phyloP scores from a whole-genome alignment of 2,329 filamentous ascomycete species.

The Cadophora luteo-olivacea region DNA sequence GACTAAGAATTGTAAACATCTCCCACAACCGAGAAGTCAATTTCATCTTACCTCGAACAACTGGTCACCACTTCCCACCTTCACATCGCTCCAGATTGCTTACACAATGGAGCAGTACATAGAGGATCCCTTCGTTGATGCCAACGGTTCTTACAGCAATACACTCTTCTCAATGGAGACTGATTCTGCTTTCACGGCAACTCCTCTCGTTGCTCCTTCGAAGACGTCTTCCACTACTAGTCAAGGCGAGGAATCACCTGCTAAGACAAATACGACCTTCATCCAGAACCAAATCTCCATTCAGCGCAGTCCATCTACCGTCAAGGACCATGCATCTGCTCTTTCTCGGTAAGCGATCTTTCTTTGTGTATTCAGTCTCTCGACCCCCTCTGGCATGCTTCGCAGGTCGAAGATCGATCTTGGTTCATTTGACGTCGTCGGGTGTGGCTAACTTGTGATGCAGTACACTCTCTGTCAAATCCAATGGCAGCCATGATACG shows the following conservation, averaged over 20 bases:
- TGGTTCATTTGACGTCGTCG: neutral
- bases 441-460: neutral
- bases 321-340: slow-evolving; percentile 33
- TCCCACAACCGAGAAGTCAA: neutral
- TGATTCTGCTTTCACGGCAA: slow-evolving; percentile 32
- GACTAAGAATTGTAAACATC: slow-evolving; percentile 10
- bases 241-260: slow-evolving; percentile 5
- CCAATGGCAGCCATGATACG: slow-evolving; percentile 31
- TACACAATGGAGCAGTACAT: slow-evolving; percentile 27
- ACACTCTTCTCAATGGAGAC: slow-evolving; percentile 24
- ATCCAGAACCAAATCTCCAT: slow-evolving; percentile 40
- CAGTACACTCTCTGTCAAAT: slow-evolving; percentile 36
- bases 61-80: neutral
- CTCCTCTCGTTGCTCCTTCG: slow-evolving; percentile 23
- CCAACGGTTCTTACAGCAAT: neutral
- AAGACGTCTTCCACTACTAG: slow-evolving; percentile 13
- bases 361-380: neutral
- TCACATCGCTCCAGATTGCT: slow-evolving; percentile 12
- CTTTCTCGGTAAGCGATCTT: slow-evolving; percentile 25
- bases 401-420: neutral
- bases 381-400: neutral
- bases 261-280: slow-evolving; percentile 25
- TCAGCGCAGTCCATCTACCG: slow-evolving; percentile 36
- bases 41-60: neutral
- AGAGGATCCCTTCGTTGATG: slow-evolving; percentile 16